Evolutionary conservation across 805 yeast genomes (phyloP), one percentile per base, ranked within the genome.

Genomic region (Starmera quercuum): DNA sequence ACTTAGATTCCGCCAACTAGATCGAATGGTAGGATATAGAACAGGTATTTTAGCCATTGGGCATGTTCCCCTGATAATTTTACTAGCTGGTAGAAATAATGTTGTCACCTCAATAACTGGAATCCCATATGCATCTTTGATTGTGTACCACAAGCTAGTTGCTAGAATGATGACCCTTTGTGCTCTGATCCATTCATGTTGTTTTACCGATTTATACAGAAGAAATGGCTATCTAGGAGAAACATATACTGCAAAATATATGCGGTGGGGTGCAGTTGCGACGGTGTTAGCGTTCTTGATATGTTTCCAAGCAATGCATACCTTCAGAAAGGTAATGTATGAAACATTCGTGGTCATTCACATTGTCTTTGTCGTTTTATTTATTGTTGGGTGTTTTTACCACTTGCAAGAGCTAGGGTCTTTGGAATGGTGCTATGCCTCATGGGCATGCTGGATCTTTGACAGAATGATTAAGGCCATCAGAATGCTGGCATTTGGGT

Each of bases 61-160:
- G 2, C 47, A 55, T 24, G 34, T 78, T 34, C 90, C 92, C 1
- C 44, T 69, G 7, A 47, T 76, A 25, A 63, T 76, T 20, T 53
- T 82, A 25, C 75, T 83, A 49, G 79, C 84, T 6, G 82, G 85
- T 11, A 61, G 94, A 44, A 83, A 81, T 56, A 83, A 79, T 52
- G 61, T 83, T 24, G 51, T 83, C 40, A 71, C 68, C 38, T 59
- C 58, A 46, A 34, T 78, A 7, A 74, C 90, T 0, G 83, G 85
- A 7, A 66, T 85, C 66, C 63, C 75, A 4, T 78, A 71, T 44
- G 59, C 78, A 6, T 65, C 80, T 3, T 78, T 83, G 57, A 68
- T 79, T 40, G 57, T 67, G 25, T 71, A 73, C 48, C 95, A 85
- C 56, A 78, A 73, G 53, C 78, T 80, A 77, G 56, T 65, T 16